Base-by-base conservation (phyloP, 805 yeast genomes). In the Candida glaebosa region DNA sequence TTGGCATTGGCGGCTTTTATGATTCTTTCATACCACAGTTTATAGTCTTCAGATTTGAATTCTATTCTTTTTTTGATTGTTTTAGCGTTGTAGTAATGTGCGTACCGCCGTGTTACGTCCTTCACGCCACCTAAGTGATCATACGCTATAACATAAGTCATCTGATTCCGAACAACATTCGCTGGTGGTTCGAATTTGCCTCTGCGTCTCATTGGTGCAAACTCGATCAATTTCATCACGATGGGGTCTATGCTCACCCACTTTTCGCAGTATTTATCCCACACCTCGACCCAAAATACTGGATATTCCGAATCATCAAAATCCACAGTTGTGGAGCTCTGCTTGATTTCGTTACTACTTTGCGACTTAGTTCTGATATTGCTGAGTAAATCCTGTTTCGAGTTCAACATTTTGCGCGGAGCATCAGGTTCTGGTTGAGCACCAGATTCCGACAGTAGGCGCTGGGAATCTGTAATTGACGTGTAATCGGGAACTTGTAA, bases 191-290 rank as follows among this genome's bases (percentile, higher is more conserved):
- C 95, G 15, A 87, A 68, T 38, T 72, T 72, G 26, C 81, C 72
- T 44, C 69, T 74, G 9, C 77, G 65, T 41, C 75, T 60, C 56
- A 63, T 58, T 5, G 78, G 76, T 5, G 83, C 75, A 25, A 76
- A 68, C 58, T 87, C 95, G 31, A 87, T 77, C 6, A 74, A 60
- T 42, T 76, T 61, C 42, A 82, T 73, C 20, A 82, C 81, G 0
- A 82, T 66, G 0, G 97, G 93, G 53, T 93, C 99, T 2, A 89
- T 71, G 2, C 95, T 78, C n/a, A 89, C 74, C 95, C 96, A 91
- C 38, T 72, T 76, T 44, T 79, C 73, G 4, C 79, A 63, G 43
- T 74, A 78, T 38, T 75, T 75, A 57, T 91, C 90, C 96, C 96
- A 91, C 0, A 86, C 96, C 58, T 93, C 99, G 17, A 81, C 81